Conservation (phyloP, 116 monocot species). For the Thalassia testudinum region DNA sequence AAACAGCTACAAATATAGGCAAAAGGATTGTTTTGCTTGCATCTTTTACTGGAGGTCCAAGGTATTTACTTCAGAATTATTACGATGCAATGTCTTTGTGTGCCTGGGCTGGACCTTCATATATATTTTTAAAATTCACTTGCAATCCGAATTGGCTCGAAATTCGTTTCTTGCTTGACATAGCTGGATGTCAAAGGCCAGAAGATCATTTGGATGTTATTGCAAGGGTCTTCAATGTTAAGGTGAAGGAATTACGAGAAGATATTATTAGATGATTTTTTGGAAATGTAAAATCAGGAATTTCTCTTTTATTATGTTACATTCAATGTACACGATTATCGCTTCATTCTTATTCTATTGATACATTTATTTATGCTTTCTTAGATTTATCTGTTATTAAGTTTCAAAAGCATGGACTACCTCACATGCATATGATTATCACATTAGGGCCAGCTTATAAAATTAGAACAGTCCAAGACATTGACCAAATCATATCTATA, state of each 20-base stretch:
- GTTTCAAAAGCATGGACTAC: slow-evolving; percentile 2
- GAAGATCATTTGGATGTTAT: slow-evolving; percentile 5
- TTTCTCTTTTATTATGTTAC: not conserved
- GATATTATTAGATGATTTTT: slow-evolving; percentile 2
- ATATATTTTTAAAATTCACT: slow-evolving; percentile 23
- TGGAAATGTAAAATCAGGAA: not conserved
- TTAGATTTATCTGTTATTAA: slow-evolving; percentile 1
- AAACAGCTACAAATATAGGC: not conserved
- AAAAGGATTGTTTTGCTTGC: slow-evolving; percentile 5
- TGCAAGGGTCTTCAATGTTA: slow-evolving; percentile 3
- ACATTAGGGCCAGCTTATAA: not conserved
- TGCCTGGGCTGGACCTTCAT: slow-evolving; percentile 1
- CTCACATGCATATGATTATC: slow-evolving; percentile 2
- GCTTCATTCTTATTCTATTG: not conserved
- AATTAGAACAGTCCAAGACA: not conserved
- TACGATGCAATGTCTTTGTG: slow-evolving; percentile 22
- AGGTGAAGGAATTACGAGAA: not conserved
- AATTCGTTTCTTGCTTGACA: not conserved
- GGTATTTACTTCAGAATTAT: slow-evolving; percentile 25
- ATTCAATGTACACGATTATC: not conserved
- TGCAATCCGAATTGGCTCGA: slow-evolving; percentile 11
- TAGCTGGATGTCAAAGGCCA: not conserved
- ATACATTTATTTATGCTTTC: not conserved
- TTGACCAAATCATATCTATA: slow-evolving; percentile 2
- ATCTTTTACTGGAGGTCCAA: not conserved